Evolutionary conservation across 805 yeast species (phyloP).

Genomic region (Candida ulmi): DNA sequence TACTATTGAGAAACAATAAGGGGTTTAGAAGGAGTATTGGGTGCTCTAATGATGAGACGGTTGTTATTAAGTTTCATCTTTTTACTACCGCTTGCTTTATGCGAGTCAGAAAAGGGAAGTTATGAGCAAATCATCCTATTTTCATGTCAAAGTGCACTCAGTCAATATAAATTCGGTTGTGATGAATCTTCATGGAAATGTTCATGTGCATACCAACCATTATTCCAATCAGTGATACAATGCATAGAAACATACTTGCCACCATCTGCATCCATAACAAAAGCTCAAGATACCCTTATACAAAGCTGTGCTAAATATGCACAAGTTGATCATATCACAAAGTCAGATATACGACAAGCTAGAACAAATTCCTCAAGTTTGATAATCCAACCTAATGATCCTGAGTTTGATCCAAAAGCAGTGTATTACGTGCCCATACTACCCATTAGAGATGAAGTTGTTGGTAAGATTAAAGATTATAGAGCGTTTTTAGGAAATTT

Average conservation of each 20-base stretch:
- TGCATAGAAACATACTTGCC: constrained; percentile 19
- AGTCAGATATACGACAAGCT: constrained; percentile 5
- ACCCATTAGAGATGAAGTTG: constrained; percentile 5
- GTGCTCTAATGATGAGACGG: too few relatives aligned
- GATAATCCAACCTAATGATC: constrained; percentile 3
- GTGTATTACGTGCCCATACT: constrained; percentile 13
- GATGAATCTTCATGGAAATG: constrained; percentile 10
- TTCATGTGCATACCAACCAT: constrained; percentile 16
- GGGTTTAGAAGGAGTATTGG: too few relatives aligned
- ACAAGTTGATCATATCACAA: constrained; percentile 2
- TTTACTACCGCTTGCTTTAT: not conserved
- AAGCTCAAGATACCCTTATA: constrained; percentile 7
- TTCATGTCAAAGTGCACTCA: constrained; percentile 19
- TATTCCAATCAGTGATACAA: constrained; percentile 13
- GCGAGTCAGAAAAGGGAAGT: constrained; percentile 16
- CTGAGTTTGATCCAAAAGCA: not conserved
- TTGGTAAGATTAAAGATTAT: constrained; percentile 15
- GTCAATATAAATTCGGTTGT: constrained; percentile 16
- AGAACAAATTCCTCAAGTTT: constrained; percentile 8
- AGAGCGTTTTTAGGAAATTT: constrained; percentile 21
- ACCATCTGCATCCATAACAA: not conserved
- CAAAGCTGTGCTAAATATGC: constrained; percentile 5
- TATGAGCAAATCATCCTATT: constrained; percentile 18
- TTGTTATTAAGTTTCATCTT: too few relatives aligned
- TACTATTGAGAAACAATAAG: too few relatives aligned